Base-by-base conservation (phyloP, 768 basidiomycete genomes). In the Trametes meyenii region DNA sequence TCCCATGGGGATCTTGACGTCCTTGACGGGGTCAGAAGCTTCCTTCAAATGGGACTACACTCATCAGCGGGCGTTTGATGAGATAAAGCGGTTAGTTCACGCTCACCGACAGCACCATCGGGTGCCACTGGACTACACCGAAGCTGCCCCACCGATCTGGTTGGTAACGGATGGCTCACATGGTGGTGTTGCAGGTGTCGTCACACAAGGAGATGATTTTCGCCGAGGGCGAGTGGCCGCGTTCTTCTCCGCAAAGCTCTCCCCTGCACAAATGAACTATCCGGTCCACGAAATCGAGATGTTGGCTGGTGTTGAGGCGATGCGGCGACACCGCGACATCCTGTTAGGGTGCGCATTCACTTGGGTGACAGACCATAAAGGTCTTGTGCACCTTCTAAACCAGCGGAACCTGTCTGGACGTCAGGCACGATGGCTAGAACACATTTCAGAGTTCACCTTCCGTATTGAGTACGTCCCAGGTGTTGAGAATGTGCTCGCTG, bases 241-340 rank as follows among this genome's bases (percentile, higher is more conserved):
- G 0, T 73, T 74, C 57, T 72, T 58, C 57, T 74, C 70, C 0
- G 71, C 63, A 14, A 74, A 74, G 45, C 61, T 74, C 14, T 66
- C 48, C 2, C 13, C 69, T 0, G 66, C 71, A 0, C 70, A 74
- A 29, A 57, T 64, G 51, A 71, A 73, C 40, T 79, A 81, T 51
- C 73, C 76, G n/a, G 76, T 77, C 0, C 76, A 77, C 52, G 77
- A 79, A 60, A 66, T 73, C 2, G 79, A 81, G 40, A 56, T 74
- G 33, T 54, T 75, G 17, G 72, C 72, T 0, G 73, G 74, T 0
- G 68, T 82, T 0, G 77, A 80, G 45, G 71, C 77, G 0, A 60
- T 82, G 56, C 74, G 73, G 36, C 74, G 74, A 62, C 59, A 71
- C 72, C 16, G 66, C 60, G 16, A 63, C 33, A 52, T 69, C n/a